Conservation (phyloP, 2,329 filamentous ascomycete species). For the Cylindrodendrum hubeiense region DNA sequence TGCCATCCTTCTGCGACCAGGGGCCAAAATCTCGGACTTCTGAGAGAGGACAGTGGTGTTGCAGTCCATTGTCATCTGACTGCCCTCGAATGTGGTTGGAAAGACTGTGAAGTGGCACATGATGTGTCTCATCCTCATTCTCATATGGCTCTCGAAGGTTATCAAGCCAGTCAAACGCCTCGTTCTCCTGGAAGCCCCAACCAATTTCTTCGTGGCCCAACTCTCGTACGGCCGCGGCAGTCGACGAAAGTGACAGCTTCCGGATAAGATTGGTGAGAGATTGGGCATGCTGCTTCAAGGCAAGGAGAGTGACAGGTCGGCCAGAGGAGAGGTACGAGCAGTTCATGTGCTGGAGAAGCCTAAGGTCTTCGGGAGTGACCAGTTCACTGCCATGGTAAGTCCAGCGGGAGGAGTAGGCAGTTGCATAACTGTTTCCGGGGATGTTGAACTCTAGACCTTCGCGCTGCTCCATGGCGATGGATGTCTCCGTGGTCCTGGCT, state of each 20-base stretch:
- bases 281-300: constrained; percentile 71
- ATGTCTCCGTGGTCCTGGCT: neutral
- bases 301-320: constrained; percentile 64
- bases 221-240: constrained; percentile 33
- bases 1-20: constrained; percentile 28
- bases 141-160: constrained; percentile 62
- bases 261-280: constrained; percentile 67
- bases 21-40: constrained; percentile 37
- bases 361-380: constrained; percentile 34
- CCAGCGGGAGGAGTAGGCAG: constrained; percentile 42
- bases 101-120: constrained; percentile 60
- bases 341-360: constrained; percentile 60
- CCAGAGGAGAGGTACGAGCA: constrained; percentile 70
- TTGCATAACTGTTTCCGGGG: constrained; percentile 44
- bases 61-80: constrained; percentile 55
- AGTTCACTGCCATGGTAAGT: constrained; percentile 39
- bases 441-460: constrained; percentile 24
- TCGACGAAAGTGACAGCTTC: constrained; percentile 56
- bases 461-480: constrained; percentile 11
- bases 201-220: constrained; percentile 33
- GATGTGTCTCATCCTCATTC: constrained; percentile 61
- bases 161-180: constrained; percentile 70
- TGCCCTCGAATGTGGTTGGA: constrained; percentile 59
- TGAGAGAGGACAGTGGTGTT: constrained; percentile 61
- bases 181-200: constrained; percentile 53